phyloP scores from a whole-genome alignment of 176 grass and related monocot genomes.

The Alopecurus myosuroides region DNA sequence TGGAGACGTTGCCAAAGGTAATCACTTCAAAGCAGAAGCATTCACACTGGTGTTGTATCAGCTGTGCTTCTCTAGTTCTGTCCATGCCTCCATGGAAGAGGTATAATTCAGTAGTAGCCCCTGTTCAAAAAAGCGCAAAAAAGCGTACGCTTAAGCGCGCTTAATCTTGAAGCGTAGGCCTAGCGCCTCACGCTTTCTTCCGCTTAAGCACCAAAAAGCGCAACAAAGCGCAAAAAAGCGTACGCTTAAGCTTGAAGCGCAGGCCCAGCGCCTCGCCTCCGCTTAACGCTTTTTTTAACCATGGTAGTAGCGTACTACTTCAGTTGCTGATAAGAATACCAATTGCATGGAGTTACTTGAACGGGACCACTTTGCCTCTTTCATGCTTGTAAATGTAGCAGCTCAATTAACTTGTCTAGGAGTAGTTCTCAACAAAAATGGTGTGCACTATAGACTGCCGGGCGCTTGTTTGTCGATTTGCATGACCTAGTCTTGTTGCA shows the following conservation, averaged over 20 bases:
- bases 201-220: too few relatives aligned
- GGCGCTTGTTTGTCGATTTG: neutral
- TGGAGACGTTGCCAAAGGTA: constrained; percentile 95
- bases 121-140: too few relatives aligned
- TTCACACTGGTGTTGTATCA: neutral
- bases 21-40: neutral
- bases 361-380: constrained; percentile 2
- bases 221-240: too few relatives aligned
- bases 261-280: too few relatives aligned
- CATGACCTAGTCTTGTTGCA: neutral
- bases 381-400: neutral
- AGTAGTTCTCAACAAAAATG: neutral
- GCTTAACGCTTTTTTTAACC: too few relatives aligned
- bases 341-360: neutral
- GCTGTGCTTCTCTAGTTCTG: neutral
- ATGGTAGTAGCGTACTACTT: neutral
- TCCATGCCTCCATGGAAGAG: neutral
- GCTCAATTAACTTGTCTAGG: constrained; percentile 12
- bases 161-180: too few relatives aligned
- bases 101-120: neutral
- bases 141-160: too few relatives aligned
- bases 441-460: neutral
- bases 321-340: neutral
- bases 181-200: too few relatives aligned
- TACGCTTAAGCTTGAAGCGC: too few relatives aligned